phyloP scores from a whole-genome alignment of 2,329 filamentous ascomycete genomes.

The Dothiorella sarmentorum region DNA sequence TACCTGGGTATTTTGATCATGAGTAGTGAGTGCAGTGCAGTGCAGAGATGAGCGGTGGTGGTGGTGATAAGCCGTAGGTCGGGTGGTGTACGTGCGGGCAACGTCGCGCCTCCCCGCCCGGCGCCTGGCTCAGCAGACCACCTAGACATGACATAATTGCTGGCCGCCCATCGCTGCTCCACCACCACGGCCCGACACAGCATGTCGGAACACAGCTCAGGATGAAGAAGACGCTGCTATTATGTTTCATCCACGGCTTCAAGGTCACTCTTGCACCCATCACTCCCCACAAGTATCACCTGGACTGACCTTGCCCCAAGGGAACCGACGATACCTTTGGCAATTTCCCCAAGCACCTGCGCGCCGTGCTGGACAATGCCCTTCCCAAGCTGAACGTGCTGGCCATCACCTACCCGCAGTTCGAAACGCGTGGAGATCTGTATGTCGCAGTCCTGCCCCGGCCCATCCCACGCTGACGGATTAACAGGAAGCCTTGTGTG shows the following conservation, averaged over 20 bases:
- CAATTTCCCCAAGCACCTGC: slow-evolving; percentile 69
- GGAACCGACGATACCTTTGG: slow-evolving; percentile 77
- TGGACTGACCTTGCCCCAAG: slow-evolving; percentile 37
- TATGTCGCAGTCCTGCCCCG: slow-evolving; percentile 60
- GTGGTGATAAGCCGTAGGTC: too few species aligned
- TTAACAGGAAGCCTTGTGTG: neutral
- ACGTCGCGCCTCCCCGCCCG: too few species aligned
- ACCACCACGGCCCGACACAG: slow-evolving; percentile 1
- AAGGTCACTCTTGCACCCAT: slow-evolving; percentile 52
- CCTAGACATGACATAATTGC: slow-evolving; percentile 2
- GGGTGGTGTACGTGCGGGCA: slow-evolving; percentile 1
- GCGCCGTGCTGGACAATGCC: slow-evolving; percentile 59
- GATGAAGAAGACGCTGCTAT: slow-evolving; percentile 74
- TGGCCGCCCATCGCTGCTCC: neutral
- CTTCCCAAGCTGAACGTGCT: slow-evolving; percentile 68
- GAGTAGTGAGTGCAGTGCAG: too few species aligned
- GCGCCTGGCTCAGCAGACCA: neutral
- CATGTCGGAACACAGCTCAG: slow-evolving; percentile 29
- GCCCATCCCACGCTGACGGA: slow-evolving; percentile 24
- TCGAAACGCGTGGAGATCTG: slow-evolving; percentile 77
- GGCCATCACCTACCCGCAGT: slow-evolving; percentile 72
- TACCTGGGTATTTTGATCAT: too few species aligned
- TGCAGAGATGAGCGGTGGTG: too few species aligned
- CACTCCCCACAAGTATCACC: neutral
- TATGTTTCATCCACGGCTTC: slow-evolving; percentile 88